A percentile compares a stretch with the other conserved stretches of the same genome.
Conservation (phyloP, 306 rosid genomes). For the Cicer judaicum region DNA sequence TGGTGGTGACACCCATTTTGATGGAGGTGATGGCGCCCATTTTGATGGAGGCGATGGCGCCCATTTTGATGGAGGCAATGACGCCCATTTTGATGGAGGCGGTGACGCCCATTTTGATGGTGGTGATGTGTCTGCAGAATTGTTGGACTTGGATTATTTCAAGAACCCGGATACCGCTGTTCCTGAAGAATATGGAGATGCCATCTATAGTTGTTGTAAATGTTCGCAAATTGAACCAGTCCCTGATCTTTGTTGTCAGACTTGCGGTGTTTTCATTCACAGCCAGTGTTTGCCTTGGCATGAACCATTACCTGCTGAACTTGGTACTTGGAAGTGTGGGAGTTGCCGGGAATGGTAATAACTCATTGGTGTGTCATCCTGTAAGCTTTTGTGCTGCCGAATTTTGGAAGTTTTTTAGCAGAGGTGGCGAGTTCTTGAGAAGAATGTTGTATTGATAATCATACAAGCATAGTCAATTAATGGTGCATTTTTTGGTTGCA, state of each 20-base stretch:
- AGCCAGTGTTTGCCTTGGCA: slow-evolving; percentile 72
- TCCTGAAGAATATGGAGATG: slow-evolving; percentile 49
- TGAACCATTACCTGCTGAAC: slow-evolving; percentile 46
- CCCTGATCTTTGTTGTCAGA: slow-evolving; percentile 77
- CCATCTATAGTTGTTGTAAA: slow-evolving; percentile 47
- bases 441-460: slow-evolving; percentile 13
- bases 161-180: slow-evolving; percentile 44
- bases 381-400: slow-evolving; percentile 22
- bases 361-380: slow-evolving; percentile 31
- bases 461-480: background rate
- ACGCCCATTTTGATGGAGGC: slow-evolving; percentile 52
- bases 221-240: slow-evolving; percentile 66
- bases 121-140: slow-evolving; percentile 55
- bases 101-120: slow-evolving; percentile 42
- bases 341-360: slow-evolving; percentile 81
- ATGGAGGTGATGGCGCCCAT: slow-evolving; percentile 46
- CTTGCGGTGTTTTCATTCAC: slow-evolving; percentile 74
- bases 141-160: slow-evolving; percentile 47
- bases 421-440: slow-evolving; percentile 12
- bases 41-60: slow-evolving; percentile 54
- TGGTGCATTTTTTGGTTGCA: slow-evolving; percentile 24
- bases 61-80: slow-evolving; percentile 55
- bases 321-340: slow-evolving; percentile 72
- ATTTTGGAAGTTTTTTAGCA: slow-evolving; percentile 36
- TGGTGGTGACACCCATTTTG: slow-evolving; percentile 47